These are phyloP conservation scores for Candida nonsorbophila DNA, from an alignment of 805 yeast genomes.

Conservation along the genomic window DNA sequence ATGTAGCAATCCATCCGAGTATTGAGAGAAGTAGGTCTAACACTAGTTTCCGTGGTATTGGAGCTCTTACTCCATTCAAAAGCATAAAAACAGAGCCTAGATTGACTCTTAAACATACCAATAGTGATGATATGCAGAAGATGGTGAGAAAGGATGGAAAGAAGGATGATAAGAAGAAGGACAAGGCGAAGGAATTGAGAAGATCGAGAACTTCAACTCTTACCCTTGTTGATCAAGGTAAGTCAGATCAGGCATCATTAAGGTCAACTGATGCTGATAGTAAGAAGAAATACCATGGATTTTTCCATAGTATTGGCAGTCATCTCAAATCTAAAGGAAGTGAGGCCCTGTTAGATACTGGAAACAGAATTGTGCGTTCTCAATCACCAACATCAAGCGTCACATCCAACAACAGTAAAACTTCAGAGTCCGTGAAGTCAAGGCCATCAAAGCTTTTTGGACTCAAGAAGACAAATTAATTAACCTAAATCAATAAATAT, in stretches of 20 bases:
- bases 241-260: too few species aligned
- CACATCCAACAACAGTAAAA: conserved; percentile 13
- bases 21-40: conserved; percentile 11
- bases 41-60: conserved; percentile 18
- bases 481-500: too few species aligned
- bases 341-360: conserved; percentile 6
- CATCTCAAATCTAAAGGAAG: conserved; percentile 4
- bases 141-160: conserved; percentile 27
- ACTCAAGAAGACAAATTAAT: too few species aligned
- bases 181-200: conserved; percentile 5
- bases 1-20: conserved; percentile 6
- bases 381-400: conserved; percentile 13
- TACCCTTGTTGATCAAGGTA: conserved; percentile 2
- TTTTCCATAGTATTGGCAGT: conserved; percentile 14
- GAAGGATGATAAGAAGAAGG: conserved; percentile 4
- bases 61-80: conserved; percentile 26
- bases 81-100: conserved; percentile 16
- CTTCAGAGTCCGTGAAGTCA: conserved; percentile 9
- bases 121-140: conserved; percentile 27
- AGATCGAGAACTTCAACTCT: conserved; percentile 4
- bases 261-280: conserved; percentile 2
- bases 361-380: conserved; percentile 8
- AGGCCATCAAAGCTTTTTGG: too few species aligned
- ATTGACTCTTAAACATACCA: conserved; percentile 9
- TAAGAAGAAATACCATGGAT: conserved; percentile 12